A percentile compares a stretch with the other conserved stretches of the same genome.
These are phyloP conservation scores for Ceratobasidium sp. DNA, from an alignment of 1,284 basidiomycete species.

Conservation along the genomic window DNA sequence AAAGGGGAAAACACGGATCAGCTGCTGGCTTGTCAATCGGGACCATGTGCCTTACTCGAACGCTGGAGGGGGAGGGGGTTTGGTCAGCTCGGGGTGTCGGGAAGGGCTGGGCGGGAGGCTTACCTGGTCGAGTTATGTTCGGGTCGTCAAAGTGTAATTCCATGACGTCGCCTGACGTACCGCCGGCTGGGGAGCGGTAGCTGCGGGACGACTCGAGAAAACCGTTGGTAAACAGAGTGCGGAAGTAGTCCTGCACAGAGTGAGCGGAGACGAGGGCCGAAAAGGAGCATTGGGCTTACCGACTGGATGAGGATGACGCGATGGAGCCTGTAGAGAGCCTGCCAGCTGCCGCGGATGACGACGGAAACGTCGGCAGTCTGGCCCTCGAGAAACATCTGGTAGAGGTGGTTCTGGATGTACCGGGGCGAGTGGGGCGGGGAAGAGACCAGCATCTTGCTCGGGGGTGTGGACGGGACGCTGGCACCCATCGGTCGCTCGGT, in stretches of 20 bases:
- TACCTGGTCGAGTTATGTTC: conserved; percentile 85
- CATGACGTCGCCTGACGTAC: conserved; percentile 55
- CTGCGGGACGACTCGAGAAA: conserved; percentile 69
- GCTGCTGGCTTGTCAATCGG: conserved; percentile 3
- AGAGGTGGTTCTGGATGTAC: conserved; percentile 74
- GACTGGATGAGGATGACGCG: conserved; percentile 85
- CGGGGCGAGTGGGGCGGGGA: conserved; percentile 45
- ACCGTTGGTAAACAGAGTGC: conserved; percentile 80
- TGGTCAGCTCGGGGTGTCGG: conserved; percentile 28
- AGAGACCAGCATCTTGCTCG: conserved; percentile 18
- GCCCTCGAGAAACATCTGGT: conserved; percentile 72
- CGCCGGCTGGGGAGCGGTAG: conserved; percentile 45
- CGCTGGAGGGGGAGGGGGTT: conserved; percentile 52
- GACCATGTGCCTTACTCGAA: conserved; percentile 61
- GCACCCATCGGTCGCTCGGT: conserved; percentile 1
- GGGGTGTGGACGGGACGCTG: not conserved
- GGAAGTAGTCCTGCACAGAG: conserved; percentile 75
- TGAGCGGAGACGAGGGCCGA: not conserved
- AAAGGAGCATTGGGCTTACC: conserved; percentile 55
- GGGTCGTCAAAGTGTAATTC: conserved; percentile 80
- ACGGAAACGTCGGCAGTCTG: conserved; percentile 80
- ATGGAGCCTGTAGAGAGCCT: conserved; percentile 78
- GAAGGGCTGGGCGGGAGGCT: conserved; percentile 45
- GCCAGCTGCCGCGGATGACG: conserved; percentile 72
- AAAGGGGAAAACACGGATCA: conserved; percentile 29